Evolutionary conservation across 257 asterid genomes (phyloP).

Genomic region (Solanum virginianum): DNA sequence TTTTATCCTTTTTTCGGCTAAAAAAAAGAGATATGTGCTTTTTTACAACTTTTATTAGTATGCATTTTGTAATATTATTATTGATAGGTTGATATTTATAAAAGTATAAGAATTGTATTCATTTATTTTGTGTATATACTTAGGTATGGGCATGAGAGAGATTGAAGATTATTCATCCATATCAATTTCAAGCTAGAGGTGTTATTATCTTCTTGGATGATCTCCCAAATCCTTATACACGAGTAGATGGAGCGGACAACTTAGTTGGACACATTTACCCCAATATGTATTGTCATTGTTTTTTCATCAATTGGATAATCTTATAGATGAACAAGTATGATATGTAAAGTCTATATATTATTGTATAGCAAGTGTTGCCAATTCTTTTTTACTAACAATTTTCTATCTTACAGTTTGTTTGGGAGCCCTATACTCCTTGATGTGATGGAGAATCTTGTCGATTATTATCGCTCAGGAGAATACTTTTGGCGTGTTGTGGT

Average conservation of each 20-base stretch:
- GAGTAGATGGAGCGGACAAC: neutral
- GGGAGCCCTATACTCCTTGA: neutral
- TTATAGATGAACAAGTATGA: neutral
- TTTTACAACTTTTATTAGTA: too few relatives aligned
- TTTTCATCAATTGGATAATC: neutral
- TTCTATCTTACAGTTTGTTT: neutral
- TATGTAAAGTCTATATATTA: neutral
- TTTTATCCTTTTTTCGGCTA: neutral
- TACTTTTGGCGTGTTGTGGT: too few relatives aligned
- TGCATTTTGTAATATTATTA: too few relatives aligned
- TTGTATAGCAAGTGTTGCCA: neutral
- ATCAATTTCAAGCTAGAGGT: neutral
- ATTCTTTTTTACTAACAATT: neutral
- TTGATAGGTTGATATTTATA: too few relatives aligned
- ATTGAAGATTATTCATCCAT: too few relatives aligned
- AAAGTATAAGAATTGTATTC: too few relatives aligned
- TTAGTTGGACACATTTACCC: neutral
- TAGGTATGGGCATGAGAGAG: too few relatives aligned
- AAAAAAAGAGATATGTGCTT: too few relatives aligned
- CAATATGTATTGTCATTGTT: neutral
- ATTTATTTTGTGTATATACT: too few relatives aligned
- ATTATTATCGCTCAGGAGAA: constrained; percentile 1
- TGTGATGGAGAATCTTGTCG: neutral
- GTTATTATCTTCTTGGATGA: neutral
- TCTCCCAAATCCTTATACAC: neutral